A percentile compares a stretch with the other conserved stretches of the same genome.
These are phyloP conservation scores for Daldinia bambusicola DNA, from an alignment of 495 filamentous ascomycete genomes.

Conservation along the genomic window DNA sequence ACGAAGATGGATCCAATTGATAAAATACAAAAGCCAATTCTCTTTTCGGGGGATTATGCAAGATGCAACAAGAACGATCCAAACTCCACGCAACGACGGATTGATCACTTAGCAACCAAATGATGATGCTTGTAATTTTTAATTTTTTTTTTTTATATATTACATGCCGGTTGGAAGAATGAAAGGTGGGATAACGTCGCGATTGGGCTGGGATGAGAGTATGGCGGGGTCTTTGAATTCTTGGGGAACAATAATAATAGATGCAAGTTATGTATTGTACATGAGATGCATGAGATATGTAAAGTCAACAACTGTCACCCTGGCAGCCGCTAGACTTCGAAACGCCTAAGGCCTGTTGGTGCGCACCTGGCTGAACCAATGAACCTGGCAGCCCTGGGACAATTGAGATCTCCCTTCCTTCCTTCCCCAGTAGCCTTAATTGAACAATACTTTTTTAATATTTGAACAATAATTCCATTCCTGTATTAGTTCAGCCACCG, in stretches of 20 bases:
- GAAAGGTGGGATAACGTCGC: conserved; percentile 28
- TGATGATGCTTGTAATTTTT: conserved; percentile 39
- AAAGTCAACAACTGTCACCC: conserved; percentile 43
- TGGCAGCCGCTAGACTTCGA: conserved; percentile 36
- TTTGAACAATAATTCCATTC: no score
- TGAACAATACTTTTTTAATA: no score
- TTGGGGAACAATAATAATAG: conserved; percentile 12
- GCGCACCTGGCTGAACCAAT: not conserved
- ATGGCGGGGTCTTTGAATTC: conserved; percentile 38
- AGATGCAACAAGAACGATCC: conserved; percentile 24
- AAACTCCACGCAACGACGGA: conserved; percentile 38
- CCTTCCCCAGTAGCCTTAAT: no score
- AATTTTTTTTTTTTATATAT: conserved; percentile 13
- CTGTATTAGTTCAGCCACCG: no score
- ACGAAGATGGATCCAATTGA: conserved; percentile 17
- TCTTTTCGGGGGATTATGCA: conserved; percentile 21
- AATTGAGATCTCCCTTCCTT: not conserved
- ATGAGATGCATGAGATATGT: not conserved
- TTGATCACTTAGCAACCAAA: conserved; percentile 38
- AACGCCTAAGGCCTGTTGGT: conserved; percentile 16
- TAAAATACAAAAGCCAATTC: conserved; percentile 15
- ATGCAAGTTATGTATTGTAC: conserved; percentile 1
- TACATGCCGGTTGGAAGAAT: conserved; percentile 43
- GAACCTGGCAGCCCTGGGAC: not conserved
- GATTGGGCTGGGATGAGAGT: conserved; percentile 34